Evolutionary conservation across 148 eudicot genomes (phyloP).

Genomic region (Persicaria tinctoria): DNA sequence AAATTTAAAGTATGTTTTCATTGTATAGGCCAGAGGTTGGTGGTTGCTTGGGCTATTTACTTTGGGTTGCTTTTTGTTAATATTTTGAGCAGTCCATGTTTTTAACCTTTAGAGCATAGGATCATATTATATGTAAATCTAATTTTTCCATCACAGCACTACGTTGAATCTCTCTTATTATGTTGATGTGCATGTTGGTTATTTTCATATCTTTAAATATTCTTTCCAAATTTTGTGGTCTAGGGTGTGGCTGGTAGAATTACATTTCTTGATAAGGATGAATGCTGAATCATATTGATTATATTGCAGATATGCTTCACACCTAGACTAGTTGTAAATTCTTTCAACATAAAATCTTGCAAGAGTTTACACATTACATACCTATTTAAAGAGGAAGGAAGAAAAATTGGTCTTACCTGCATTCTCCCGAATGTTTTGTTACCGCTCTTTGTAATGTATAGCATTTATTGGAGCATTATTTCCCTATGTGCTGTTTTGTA

Average conservation of each 20-base stretch:
- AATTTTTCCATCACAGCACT: neutral
- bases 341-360: neutral
- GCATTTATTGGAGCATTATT: neutral
- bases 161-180: neutral
- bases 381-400: neutral
- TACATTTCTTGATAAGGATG: neutral
- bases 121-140: neutral
- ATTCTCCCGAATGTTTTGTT: neutral
- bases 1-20: neutral
- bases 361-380: neutral
- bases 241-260: neutral
- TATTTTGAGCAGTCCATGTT: neutral
- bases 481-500: slow-evolving; percentile 19
- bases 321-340: neutral
- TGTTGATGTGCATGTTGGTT: neutral
- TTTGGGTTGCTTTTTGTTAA: neutral
- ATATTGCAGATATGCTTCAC: neutral
- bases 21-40: neutral
- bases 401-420: neutral
- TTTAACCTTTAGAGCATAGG: neutral
- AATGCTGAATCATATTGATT: neutral
- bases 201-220: neutral
- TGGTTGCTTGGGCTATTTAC: neutral
- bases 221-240: neutral
- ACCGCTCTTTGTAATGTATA: neutral